phyloP scores from a whole-genome alignment of 345 rosid species.

The Linum lewisii region DNA sequence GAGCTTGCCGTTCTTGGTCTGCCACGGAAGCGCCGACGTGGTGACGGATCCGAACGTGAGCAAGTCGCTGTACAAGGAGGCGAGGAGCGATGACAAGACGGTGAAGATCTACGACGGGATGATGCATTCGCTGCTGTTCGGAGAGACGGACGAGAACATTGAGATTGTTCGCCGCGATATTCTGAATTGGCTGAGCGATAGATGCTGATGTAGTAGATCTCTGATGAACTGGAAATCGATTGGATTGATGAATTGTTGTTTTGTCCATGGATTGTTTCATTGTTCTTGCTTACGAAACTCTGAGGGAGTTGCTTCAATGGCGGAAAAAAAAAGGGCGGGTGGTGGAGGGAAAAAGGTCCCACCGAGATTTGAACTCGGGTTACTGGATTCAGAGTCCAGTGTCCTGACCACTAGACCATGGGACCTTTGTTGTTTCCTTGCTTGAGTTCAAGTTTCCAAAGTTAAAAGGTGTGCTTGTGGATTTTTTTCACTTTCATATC shows the following conservation, averaged over 20 bases:
- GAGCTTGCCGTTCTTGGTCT: constrained; percentile 47
- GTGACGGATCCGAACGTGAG: constrained; percentile 80
- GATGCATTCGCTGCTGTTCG: constrained; percentile 86
- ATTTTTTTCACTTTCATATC: no score
- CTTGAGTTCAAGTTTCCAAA: neutral
- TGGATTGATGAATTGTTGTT: neutral
- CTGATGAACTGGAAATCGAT: neutral
- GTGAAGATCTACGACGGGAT: constrained; percentile 65
- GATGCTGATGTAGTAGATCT: constrained; percentile 24
- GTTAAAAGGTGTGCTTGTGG: no score
- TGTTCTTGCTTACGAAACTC: neutral
- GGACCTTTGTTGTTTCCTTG: neutral
- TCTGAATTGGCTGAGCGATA: constrained; percentile 49
- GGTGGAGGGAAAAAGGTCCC: neutral
- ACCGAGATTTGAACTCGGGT: constrained; percentile 8
- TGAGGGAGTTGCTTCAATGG: neutral
- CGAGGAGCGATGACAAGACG: constrained; percentile 49
- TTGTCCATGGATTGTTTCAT: neutral
- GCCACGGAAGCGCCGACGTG: constrained; percentile 68
- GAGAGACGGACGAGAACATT: constrained; percentile 71
- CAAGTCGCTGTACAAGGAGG: constrained; percentile 37
- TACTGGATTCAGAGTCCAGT: constrained; percentile 11
- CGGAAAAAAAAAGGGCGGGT: neutral
- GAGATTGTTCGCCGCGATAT: constrained; percentile 55
- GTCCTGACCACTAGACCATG: constrained; percentile 7